These are phyloP conservation scores for Pseudozyma tsukubaensis DNA, from an alignment of 1,284 basidiomycete genomes.

Conservation along the genomic window DNA sequence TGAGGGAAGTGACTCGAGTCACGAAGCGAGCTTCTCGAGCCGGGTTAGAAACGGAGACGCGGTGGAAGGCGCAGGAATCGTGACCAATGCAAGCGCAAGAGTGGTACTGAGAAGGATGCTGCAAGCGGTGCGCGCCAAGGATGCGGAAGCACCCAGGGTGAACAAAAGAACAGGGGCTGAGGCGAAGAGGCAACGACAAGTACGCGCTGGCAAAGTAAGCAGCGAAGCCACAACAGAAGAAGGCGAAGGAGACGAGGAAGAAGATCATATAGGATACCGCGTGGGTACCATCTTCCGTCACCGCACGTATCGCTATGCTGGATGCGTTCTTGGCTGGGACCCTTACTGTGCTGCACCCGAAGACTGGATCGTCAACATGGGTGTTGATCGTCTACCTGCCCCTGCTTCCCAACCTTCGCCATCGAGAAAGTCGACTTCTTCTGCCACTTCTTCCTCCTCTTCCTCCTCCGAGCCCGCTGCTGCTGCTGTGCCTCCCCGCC, in stretches of 20 bases:
- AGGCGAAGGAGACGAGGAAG: constrained; percentile 4
- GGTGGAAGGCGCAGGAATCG: neutral
- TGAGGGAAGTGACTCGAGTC: constrained; percentile 36
- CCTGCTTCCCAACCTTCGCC: neutral
- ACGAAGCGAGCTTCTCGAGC: constrained; percentile 20
- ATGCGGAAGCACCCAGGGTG: constrained; percentile 16
- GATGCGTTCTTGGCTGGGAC: constrained; percentile 48
- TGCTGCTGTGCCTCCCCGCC: neutral
- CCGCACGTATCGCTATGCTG: constrained; percentile 50
- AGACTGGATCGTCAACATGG: constrained; percentile 56
- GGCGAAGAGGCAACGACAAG: constrained; percentile 1
- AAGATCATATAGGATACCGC: constrained; percentile 18
- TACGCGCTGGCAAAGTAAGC: neutral
- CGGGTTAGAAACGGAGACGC: neutral
- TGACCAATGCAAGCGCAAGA: constrained; percentile 14
- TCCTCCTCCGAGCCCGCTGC: neutral
- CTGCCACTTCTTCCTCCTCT: neutral
- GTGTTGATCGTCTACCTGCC: constrained; percentile 44
- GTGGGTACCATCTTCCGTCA: constrained; percentile 56
- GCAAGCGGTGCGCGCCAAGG: constrained; percentile 22
- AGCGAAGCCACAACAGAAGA: neutral
- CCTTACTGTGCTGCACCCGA: constrained; percentile 41
- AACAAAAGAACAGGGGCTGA: constrained; percentile 13
- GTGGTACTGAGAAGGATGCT: constrained; percentile 27
- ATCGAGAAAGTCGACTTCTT: too few species aligned